Conservation (phyloP, 1,284 basidiomycete species). For the Ustilago sp. region DNA sequence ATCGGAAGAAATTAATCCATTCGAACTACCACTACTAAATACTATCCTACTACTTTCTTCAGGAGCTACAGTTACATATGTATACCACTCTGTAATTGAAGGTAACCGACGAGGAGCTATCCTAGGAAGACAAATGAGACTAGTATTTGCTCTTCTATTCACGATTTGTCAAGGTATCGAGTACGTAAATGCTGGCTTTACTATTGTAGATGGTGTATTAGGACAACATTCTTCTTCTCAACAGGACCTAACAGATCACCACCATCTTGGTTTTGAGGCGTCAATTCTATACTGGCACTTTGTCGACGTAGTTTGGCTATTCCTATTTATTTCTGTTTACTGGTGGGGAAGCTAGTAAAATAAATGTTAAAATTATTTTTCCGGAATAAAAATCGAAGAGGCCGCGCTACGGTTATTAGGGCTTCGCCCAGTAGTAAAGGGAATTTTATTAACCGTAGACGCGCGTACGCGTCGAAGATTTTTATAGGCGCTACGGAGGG, state of each 20-base stretch:
- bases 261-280: no score
- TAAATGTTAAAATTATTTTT: no score
- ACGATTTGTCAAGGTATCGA: constrained; percentile 68
- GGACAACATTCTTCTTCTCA: background rate
- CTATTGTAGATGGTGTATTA: constrained; percentile 67
- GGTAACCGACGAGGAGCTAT: constrained; percentile 61
- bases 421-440: no score
- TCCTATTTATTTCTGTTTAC: no score
- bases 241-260: background rate
- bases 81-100: constrained; percentile 61
- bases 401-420: no score
- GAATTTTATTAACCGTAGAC: no score
- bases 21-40: constrained; percentile 66
- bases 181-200: constrained; percentile 66
- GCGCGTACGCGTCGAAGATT: no score
- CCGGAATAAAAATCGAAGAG: no score
- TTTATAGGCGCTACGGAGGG: no score
- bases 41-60: constrained; percentile 65
- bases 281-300: no score
- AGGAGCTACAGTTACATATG: constrained; percentile 66
- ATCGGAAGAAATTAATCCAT: constrained; percentile 52
- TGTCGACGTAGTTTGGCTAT: no score
- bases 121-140: constrained; percentile 57
- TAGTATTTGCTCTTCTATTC: constrained; percentile 9
- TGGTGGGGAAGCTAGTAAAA: no score